Conservation (phyloP, 2,329 filamentous ascomycete genomes). For the Exophiala aquamarina region DNA sequence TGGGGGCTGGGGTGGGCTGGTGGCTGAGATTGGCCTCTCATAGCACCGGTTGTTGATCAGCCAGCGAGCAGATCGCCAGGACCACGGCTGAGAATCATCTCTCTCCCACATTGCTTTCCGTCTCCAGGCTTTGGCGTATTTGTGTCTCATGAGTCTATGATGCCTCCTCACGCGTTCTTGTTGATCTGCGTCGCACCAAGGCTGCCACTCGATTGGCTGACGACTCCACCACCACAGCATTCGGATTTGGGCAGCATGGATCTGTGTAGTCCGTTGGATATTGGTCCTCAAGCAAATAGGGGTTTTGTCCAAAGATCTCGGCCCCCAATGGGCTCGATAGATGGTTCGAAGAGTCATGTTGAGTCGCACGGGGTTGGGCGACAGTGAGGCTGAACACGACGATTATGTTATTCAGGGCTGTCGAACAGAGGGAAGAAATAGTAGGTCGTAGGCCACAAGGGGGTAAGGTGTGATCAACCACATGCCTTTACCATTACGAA, state of each 20-base stretch:
- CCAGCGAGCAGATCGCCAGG: constrained; percentile 7
- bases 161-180: constrained; percentile 24
- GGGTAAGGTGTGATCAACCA: no score
- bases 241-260: constrained; percentile 14
- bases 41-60: constrained; percentile 11
- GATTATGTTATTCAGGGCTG: no score
- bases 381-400: no score
- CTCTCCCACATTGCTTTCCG: constrained; percentile 26
- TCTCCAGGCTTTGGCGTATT: constrained; percentile 25
- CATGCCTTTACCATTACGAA: no score
- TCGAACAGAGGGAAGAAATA: no score
- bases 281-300: constrained; percentile 9
- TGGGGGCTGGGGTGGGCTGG: constrained; percentile 5
- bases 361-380: neutral
- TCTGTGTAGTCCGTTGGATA: constrained; percentile 6
- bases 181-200: constrained; percentile 18
- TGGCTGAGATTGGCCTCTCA: constrained; percentile 16
- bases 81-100: constrained; percentile 18
- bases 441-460: no score
- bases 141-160: constrained; percentile 25
- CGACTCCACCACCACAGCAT: constrained; percentile 29
- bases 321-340: neutral
- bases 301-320: neutral
- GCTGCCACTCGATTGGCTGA: constrained; percentile 9
- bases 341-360: neutral